Evolutionary conservation across 2,329 filamentous ascomycete genomes (phyloP), one percentile per base, ranked within the genome.

Genomic region (Cladobotryum mycophilum): DNA sequence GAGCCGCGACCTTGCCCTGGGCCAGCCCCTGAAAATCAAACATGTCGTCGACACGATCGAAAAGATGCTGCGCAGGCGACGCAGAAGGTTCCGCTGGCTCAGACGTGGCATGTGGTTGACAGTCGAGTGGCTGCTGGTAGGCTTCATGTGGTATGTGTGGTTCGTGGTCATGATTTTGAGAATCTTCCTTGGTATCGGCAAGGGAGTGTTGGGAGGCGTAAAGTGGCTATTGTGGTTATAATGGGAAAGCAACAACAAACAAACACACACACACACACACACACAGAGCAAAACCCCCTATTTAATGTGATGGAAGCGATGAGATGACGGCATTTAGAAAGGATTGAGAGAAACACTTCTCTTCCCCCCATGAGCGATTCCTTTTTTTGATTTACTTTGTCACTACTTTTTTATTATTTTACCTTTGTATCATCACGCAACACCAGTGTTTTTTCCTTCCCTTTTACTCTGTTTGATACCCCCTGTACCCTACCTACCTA

Each of bases 61-160:
- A 53, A 81, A 86, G 61, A 84, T 88, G 74, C 76, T 90, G 47
- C 76, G 88, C 53, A 77, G 86, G 53, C 76, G 89, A 47, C 76
- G 82, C 13, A 69, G 82, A 30, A 70, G 81, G 51, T 82, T 93
- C 62, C 76, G 88, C 49, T 90, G 89, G 82, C 68, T 90, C 20
- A 76, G 89, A 37, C 76, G 88, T 13, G 81, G 83, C 1, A 85
- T 89, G 13, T 97, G 90, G 79, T 82, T 90, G 49, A 70, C 85
- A 17, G 80, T 96, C 14, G 92, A 97, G 73, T 96, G 90, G 89
- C 72, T 82, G 45, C 77, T 97, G 15, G 82, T 97, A 37, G 88
- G 87, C 4, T 80, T 95, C 59, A 89, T 97, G 84, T 96, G 93
- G 90, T 89, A 86, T 68, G 84, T 95, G 14, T 97, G 92, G 90